A percentile compares a stretch with the other conserved stretches of the same genome.
These are phyloP conservation scores for Aspergillus nanangensis DNA, from an alignment of 495 filamentous ascomycete species.

Conservation along the genomic window DNA sequence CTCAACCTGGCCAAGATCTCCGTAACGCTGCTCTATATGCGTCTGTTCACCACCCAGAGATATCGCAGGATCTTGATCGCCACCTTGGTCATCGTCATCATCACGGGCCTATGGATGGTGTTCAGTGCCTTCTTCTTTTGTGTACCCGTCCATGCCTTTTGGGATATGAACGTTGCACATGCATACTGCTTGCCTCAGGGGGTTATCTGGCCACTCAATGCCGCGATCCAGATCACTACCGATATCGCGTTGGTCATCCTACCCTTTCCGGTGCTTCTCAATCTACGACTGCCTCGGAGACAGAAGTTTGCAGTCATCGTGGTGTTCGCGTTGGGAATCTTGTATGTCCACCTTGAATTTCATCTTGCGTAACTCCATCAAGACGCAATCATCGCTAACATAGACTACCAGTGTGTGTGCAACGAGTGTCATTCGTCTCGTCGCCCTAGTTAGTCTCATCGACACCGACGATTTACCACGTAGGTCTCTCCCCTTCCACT, in stretches of 20 bases:
- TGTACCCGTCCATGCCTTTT: slow-evolving; percentile 27
- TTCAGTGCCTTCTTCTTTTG: slow-evolving; percentile 38
- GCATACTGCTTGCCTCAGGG: slow-evolving; percentile 30
- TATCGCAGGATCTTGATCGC: slow-evolving; percentile 24
- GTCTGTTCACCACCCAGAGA: slow-evolving; percentile 30
- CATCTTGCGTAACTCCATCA: background rate
- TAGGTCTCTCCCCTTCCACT: slow-evolving; percentile 9
- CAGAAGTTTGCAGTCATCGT: slow-evolving; percentile 38
- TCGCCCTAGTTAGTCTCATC: slow-evolving; percentile 10
- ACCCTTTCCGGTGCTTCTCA: slow-evolving; percentile 38
- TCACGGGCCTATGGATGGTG: slow-evolving; percentile 32
- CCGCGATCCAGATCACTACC: slow-evolving; percentile 40
- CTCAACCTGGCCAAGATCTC: slow-evolving; percentile 43
- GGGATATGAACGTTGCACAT: slow-evolving; percentile 7
- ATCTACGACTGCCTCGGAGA: slow-evolving; percentile 32
- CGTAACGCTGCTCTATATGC: slow-evolving; percentile 33
- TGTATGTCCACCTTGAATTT: slow-evolving; percentile 29
- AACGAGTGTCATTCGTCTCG: slow-evolving; percentile 30
- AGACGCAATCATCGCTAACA: too few species aligned
- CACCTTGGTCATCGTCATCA: slow-evolving; percentile 27
- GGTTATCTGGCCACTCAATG: slow-evolving; percentile 38
- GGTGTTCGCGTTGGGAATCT: slow-evolving; percentile 45
- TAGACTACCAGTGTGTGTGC: slow-evolving; percentile 38
- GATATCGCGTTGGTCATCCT: slow-evolving; percentile 45
- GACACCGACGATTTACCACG: slow-evolving; percentile 15